phyloP scores from a whole-genome alignment of 495 filamentous ascomycete genomes.

The Daldinia loculata region DNA sequence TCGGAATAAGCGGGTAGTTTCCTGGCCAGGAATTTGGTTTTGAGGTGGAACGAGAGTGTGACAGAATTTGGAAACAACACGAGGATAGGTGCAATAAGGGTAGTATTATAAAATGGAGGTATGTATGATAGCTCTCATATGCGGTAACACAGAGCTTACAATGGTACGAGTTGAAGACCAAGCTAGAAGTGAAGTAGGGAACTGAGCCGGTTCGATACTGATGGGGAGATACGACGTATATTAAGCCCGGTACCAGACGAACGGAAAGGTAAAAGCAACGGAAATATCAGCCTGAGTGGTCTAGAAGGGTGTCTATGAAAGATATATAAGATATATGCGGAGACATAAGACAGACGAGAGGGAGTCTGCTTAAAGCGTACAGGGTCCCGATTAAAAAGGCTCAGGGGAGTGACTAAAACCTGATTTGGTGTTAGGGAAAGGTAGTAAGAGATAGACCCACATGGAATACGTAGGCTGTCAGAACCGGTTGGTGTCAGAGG shows the following conservation, averaged over 20 bases:
- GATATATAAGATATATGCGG: slow-evolving; percentile 34
- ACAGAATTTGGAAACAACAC: slow-evolving; percentile 36
- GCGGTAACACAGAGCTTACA: slow-evolving; percentile 39
- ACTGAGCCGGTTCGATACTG: slow-evolving; percentile 32
- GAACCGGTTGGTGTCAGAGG: slow-evolving; percentile 24
- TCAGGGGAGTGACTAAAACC: slow-evolving; percentile 42
- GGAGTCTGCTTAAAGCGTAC: slow-evolving; percentile 40
- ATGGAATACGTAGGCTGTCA: slow-evolving; percentile 33
- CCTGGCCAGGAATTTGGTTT: slow-evolving; percentile 4
- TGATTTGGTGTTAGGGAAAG: slow-evolving; percentile 40
- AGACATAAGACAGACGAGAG: slow-evolving; percentile 35
- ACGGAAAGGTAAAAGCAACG: slow-evolving; percentile 35
- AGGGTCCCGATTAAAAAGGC: slow-evolving; percentile 40
- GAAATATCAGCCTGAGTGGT: slow-evolving; percentile 17
- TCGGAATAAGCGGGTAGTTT: slow-evolving; percentile 13
- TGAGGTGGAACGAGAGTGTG: slow-evolving; percentile 22
- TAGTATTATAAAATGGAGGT: slow-evolving; percentile 38
- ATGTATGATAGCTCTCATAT: slow-evolving; percentile 30
- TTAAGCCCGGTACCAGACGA: slow-evolving; percentile 32
- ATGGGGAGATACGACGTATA: slow-evolving; percentile 30
- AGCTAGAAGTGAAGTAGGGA: slow-evolving; percentile 28
- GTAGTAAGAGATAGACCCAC: slow-evolving; percentile 41
- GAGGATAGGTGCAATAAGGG: slow-evolving; percentile 30
- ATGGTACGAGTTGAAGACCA: slow-evolving; percentile 19
- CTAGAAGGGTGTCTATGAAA: slow-evolving; percentile 35